Percentiles rank a stretch among this genome's conserved stretches.
Evolutionary conservation across 768 basidiomycete species (phyloP).

Genomic region (Leccinum fibrillosum): DNA sequence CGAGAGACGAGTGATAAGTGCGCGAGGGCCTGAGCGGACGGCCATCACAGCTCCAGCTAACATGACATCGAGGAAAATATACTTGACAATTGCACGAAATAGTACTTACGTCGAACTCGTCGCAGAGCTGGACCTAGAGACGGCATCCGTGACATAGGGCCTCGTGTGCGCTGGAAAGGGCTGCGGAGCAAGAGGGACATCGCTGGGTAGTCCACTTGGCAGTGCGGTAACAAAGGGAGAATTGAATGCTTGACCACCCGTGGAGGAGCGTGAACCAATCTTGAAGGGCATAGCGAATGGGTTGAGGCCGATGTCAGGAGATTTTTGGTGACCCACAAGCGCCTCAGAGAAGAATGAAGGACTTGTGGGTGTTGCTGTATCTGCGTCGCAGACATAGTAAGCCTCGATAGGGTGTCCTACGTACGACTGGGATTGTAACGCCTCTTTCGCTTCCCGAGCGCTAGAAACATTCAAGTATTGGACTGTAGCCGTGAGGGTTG

Average conservation of each 20-base stretch:
- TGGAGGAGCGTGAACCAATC: slow-evolving; percentile 12
- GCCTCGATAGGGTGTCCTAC: slow-evolving; percentile 42
- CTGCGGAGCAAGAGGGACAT: slow-evolving; percentile 26
- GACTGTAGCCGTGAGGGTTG: slow-evolving; percentile 56
- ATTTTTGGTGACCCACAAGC: slow-evolving; percentile 11
- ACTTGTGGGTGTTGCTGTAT: slow-evolving; percentile 1
- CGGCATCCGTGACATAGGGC: slow-evolving; percentile 17
- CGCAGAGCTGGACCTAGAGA: slow-evolving; percentile 33
- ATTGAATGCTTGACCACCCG: slow-evolving; percentile 4
- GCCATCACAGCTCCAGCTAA: slow-evolving; percentile 31
- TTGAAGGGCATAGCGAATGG: slow-evolving; percentile 33
- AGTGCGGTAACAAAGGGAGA: slow-evolving; percentile 2
- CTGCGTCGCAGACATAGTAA: slow-evolving; percentile 32
- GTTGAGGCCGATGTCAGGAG: slow-evolving; percentile 26
- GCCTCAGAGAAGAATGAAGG: slow-evolving; percentile 12
- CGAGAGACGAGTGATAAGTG: slow-evolving; percentile 12
- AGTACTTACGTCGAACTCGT: slow-evolving; percentile 31
- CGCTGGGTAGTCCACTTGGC: slow-evolving; percentile 18
- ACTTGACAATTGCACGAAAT: background rate
- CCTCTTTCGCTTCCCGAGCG: slow-evolving; percentile 63
- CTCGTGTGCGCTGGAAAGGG: slow-evolving; percentile 16
- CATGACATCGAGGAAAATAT: slow-evolving; percentile 3
- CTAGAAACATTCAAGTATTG: slow-evolving; percentile 53
- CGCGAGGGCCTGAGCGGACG: slow-evolving; percentile 17
- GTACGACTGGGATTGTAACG: slow-evolving; percentile 62